Base-by-base conservation (phyloP, 306 rosid species). In the Hippophae tibetana region DNA sequence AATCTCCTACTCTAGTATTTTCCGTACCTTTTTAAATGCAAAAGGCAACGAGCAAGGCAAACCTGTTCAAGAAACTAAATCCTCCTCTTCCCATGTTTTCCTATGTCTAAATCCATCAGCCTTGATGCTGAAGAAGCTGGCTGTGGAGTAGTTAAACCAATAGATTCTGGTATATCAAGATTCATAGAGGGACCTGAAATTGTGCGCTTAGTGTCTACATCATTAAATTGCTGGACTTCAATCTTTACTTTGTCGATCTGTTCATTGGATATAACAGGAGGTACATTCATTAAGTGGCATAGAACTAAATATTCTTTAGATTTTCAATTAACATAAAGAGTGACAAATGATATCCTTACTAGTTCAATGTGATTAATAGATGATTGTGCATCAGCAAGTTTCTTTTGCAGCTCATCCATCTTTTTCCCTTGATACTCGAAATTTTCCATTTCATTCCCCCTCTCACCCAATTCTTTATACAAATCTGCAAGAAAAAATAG, bases 81-180 rank as follows among this genome's bases (percentile, higher is more conserved):
- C 83, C 78, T 88, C 82, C 88, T 69, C 75, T 85, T 92, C 65
- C 90, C 87, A 48, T 78, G 93, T 72, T 80, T 77, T 52, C 88
- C 70, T 0, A 68, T 61, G 76, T 85, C 93, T 54, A 85, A 60
- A 70, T 92, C 99, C 64, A 85, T 82, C 50, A 92, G 93, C 77
- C 81, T 83, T 43, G 83, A 67, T 5, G 84, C 71, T 14, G 93
- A 77, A 25, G 61, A 75, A 57, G 74, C 66, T 1, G 93, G 87
- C 55, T 69, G 14, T 6, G 87, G 81, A 51, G 87, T 71, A 6
- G 83, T 64, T 52, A 85, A 69, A 71, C 99, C 99, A 59, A 92
- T 52, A 31, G 99, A 92, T 84, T 86, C 99, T 40, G 96, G 96
- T 66, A 92, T 88, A 73, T 92, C 96, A 43, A 92, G 93, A 72